These are phyloP conservation scores for Jackrogersella minutella DNA, from an alignment of 495 filamentous ascomycete genomes.

Conservation along the genomic window DNA sequence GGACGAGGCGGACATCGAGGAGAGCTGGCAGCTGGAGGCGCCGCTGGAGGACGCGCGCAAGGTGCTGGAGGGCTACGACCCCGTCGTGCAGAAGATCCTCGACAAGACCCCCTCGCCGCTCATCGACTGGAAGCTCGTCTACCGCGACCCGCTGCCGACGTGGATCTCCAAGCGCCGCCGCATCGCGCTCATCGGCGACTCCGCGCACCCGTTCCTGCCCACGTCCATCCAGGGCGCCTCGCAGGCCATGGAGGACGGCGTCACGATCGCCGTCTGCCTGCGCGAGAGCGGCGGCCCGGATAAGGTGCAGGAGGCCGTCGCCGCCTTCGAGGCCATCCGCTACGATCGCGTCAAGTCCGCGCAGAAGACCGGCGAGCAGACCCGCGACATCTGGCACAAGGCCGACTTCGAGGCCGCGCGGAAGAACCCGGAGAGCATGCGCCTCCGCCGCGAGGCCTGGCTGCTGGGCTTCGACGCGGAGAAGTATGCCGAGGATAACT, in stretches of 20 bases:
- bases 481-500: slow-evolving; percentile 55
- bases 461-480: slow-evolving; percentile 69
- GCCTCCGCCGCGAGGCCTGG: slow-evolving; percentile 65
- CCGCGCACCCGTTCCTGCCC: slow-evolving; percentile 77
- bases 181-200: slow-evolving; percentile 72
- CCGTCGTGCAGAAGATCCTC: slow-evolving; percentile 64
- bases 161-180: slow-evolving; percentile 68
- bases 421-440: slow-evolving; percentile 66
- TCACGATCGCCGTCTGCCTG: slow-evolving; percentile 69
- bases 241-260: slow-evolving; percentile 77
- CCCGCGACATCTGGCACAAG: slow-evolving; percentile 68
- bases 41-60: slow-evolving; percentile 66
- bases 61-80: slow-evolving; percentile 71
- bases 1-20: slow-evolving; percentile 61
- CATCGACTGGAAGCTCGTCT: slow-evolving; percentile 77
- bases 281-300: slow-evolving; percentile 47
- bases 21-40: slow-evolving; percentile 70
- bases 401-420: slow-evolving; percentile 64
- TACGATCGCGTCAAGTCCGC: slow-evolving; percentile 63
- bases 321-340: slow-evolving; percentile 58
- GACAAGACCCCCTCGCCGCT: slow-evolving; percentile 65
- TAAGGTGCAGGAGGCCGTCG: slow-evolving; percentile 54
- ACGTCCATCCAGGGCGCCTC: slow-evolving; percentile 76
- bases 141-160: slow-evolving; percentile 70
- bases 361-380: slow-evolving; percentile 66